Percentiles rank a stretch among this genome's conserved stretches.
Evolutionary conservation across 2,329 filamentous ascomycete genomes (phyloP).

Genomic region (Aspergillus fischeri): DNA sequence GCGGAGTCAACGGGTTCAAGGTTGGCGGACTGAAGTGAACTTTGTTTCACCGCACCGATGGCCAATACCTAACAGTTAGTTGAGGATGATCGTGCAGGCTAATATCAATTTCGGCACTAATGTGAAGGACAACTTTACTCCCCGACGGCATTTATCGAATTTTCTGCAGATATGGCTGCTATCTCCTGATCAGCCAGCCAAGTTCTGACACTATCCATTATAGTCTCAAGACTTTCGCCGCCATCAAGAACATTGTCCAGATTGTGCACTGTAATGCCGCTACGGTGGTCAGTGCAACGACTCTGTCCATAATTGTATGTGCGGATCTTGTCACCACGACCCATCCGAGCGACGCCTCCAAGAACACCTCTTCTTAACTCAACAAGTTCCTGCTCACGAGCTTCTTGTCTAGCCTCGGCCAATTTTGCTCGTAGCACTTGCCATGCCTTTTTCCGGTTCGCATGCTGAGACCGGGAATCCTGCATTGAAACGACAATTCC

Average conservation of each 20-base stretch:
- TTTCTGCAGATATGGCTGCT: conserved; percentile 62
- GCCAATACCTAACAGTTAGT: background rate
- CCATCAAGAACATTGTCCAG: conserved; percentile 76
- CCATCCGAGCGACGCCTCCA: conserved; percentile 71
- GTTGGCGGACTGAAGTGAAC: background rate
- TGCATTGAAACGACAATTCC: conserved; percentile 87
- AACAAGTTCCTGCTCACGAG: conserved; percentile 74
- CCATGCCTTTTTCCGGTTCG: conserved; percentile 88
- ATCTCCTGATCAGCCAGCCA: conserved; percentile 77
- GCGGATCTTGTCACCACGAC: conserved; percentile 86
- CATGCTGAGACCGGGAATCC: conserved; percentile 82
- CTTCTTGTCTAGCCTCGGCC: conserved; percentile 74
- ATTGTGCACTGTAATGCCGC: conserved; percentile 73
- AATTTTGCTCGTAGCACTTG: conserved; percentile 74
- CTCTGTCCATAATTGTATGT: conserved; percentile 82
- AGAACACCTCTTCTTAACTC: conserved; percentile 73
- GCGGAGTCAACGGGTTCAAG: background rate
- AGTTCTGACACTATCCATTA: conserved; percentile 72
- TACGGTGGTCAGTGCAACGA: conserved; percentile 84
- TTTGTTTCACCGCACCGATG: background rate
- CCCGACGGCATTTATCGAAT: conserved; percentile 44
- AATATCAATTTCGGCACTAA: conserved; percentile 3
- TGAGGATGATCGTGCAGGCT: background rate
- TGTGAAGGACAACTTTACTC: background rate
- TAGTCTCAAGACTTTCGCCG: conserved; percentile 63